phyloP scores from a whole-genome alignment of 768 basidiomycete species.

The Russula sp. region DNA sequence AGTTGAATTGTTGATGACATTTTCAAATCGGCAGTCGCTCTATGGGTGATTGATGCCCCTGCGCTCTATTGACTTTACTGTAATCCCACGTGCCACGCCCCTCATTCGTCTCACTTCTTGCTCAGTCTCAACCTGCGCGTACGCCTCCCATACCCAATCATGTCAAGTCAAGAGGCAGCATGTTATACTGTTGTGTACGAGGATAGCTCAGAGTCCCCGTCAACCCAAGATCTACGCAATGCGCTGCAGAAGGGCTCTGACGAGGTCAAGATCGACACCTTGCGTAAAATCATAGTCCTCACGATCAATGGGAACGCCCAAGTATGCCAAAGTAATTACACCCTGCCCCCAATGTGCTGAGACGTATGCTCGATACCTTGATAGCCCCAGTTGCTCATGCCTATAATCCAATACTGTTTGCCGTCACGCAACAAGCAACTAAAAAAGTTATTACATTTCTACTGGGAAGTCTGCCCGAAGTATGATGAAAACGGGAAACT shows the following conservation, averaged over 20 bases:
- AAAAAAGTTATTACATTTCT: conserved; percentile 94
- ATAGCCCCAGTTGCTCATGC: conserved; percentile 92
- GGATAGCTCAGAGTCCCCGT: conserved; percentile 64
- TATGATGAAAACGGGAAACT: conserved; percentile 95
- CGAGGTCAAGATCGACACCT: conserved; percentile 93
- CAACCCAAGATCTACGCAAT: conserved; percentile 74
- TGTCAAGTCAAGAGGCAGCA: conserved; percentile 47
- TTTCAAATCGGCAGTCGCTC: neutral
- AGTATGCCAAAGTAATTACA: conserved; percentile 40
- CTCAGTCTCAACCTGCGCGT: neutral
- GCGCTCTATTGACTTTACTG: neutral
- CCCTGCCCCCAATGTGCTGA: neutral
- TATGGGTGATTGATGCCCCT: neutral
- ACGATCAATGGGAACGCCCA: conserved; percentile 94
- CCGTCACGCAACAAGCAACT: conserved; percentile 92
- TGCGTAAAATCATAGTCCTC: conserved; percentile 87
- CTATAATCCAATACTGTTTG: conserved; percentile 96
- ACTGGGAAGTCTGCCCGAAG: conserved; percentile 98
- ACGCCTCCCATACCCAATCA: conserved; percentile 20
- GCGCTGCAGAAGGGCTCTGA: conserved; percentile 92
- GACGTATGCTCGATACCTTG: neutral
- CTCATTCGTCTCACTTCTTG: neutral
- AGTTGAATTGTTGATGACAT: conserved; percentile 49
- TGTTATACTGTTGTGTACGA: conserved; percentile 81
- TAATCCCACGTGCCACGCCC: conserved; percentile 8